Base-by-base conservation (phyloP, 1,284 basidiomycete genomes). In the Polyporus tsugae region DNA sequence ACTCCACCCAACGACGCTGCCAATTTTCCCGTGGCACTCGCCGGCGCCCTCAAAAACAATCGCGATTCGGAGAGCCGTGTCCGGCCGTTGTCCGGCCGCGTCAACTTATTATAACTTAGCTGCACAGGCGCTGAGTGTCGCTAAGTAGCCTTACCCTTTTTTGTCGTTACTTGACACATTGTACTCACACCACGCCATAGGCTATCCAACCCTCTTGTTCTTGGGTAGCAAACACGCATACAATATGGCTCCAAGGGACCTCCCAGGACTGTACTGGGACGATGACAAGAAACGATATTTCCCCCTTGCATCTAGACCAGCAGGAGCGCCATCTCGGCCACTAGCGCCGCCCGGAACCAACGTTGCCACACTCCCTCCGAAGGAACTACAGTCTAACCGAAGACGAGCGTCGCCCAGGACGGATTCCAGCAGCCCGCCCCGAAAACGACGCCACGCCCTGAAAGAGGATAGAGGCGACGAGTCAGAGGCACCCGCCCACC, bases 201-300 rank as follows among this genome's bases (percentile, higher is more conserved):
- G 29, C 4, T 36, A 10, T 19, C 42, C 41, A 29, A 44, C 10
- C 5, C 39, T 22, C 22, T 10, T n/a, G n/a, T 44, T 29, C 11
- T 46, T 29, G 6, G 29, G 6, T 29, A 52, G 46, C 46, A 15
- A 9, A 38, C 17, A 1, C 10, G 33, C 11, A 59, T 11, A 64
- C 41, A 29, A 33, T 4, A 39, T 46, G 63, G n/a, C 36, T 13
- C 77, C 77, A 49, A 69, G 72, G 10, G 76, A 79, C 35, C 72
- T 80, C 6, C 78, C 78, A 7, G 78, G 78, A 15, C 69, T 79
- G 25, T 80, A 79, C 63, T 80, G 77, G 76, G 78, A 80, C 63
- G 75, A 76, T 55, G 70, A 72, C 10, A 75, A 71, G 58, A 68
- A 74, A 25, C 76, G 78, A 11, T 80, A 80, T 61, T 80, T 78